Percentiles rank a stretch among this genome's conserved stretches.
These are phyloP conservation scores for Nakazawaea wyomingensis DNA, from an alignment of 805 yeast species.

Conservation along the genomic window DNA sequence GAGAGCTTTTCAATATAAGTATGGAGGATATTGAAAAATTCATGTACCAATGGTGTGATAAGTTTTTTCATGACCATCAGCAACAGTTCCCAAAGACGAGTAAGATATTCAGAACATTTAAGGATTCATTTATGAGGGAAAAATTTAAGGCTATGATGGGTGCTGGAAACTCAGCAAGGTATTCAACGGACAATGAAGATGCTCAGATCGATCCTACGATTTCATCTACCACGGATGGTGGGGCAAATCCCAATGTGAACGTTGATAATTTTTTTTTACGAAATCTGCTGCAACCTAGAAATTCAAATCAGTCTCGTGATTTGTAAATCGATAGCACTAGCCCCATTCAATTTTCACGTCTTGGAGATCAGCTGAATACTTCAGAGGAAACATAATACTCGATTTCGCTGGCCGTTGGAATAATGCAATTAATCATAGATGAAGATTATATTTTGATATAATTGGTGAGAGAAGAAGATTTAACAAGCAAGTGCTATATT, in stretches of 20 bases:
- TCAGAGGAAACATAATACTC: too few species aligned
- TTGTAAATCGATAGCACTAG: neutral
- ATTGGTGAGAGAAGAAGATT: too few species aligned
- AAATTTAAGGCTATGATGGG: constrained; percentile 17
- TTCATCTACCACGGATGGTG: neutral
- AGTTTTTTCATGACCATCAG: constrained; percentile 24
- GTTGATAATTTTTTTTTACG: constrained; percentile 12
- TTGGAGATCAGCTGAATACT: too few species aligned
- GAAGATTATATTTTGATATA: too few species aligned
- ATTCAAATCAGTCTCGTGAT: neutral
- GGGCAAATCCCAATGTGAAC: neutral
- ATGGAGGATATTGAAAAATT: constrained; percentile 28
- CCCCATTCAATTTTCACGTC: too few species aligned
- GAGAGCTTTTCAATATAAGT: constrained; percentile 9
- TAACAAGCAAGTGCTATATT: too few species aligned
- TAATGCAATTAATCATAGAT: too few species aligned
- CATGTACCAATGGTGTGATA: constrained; percentile 26
- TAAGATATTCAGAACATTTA: constrained; percentile 24
- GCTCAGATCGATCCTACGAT: neutral
- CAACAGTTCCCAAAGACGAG: constrained; percentile 23
- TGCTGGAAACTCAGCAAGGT: neutral
- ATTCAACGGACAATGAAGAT: neutral
- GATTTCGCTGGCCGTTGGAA: too few species aligned
- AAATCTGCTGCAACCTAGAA: constrained; percentile 5
- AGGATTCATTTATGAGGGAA: constrained; percentile 27